Evolutionary conservation across 1,284 basidiomycete species (phyloP).

Genomic region (Gomphus sp.): DNA sequence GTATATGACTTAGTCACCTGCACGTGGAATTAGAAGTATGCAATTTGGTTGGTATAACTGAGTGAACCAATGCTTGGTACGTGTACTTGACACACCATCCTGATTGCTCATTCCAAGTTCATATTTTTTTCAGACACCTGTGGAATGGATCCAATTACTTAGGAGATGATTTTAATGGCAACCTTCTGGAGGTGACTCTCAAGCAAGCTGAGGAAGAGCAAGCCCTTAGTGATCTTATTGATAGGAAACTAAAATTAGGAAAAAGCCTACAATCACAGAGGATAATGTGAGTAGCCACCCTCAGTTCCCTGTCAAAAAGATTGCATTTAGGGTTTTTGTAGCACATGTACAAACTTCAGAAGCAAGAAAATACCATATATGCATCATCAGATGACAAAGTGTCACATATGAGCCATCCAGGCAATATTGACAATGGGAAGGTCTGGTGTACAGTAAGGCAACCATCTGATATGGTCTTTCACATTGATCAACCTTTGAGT

Average conservation of each 20-base stretch:
- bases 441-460: constrained; percentile 85
- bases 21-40: too few species aligned
- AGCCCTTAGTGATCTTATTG: constrained; percentile 53
- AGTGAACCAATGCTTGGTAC: too few species aligned
- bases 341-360: constrained; percentile 55
- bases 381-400: constrained; percentile 68
- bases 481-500: too few species aligned
- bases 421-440: constrained; percentile 73
- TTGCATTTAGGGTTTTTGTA: constrained; percentile 13
- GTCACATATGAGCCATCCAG: constrained; percentile 58
- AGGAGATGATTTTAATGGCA: constrained; percentile 18
- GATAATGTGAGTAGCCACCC: constrained; percentile 34
- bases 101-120: background rate
- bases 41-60: too few species aligned
- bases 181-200: constrained; percentile 32
- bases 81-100: too few species aligned
- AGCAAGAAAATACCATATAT: constrained; percentile 69
- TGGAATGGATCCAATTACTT: constrained; percentile 8
- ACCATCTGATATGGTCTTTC: constrained; percentile 94
- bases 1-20: too few species aligned
- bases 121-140: constrained; percentile 7
- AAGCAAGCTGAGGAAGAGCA: constrained; percentile 33
- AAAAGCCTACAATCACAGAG: constrained; percentile 41
- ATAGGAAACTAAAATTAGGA: constrained; percentile 42
- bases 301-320: background rate